Evolutionary conservation across 2,329 filamentous ascomycete species (phyloP), one percentile per base, ranked within the genome.

Genomic region (Basipetospora chlamydospora): DNA sequence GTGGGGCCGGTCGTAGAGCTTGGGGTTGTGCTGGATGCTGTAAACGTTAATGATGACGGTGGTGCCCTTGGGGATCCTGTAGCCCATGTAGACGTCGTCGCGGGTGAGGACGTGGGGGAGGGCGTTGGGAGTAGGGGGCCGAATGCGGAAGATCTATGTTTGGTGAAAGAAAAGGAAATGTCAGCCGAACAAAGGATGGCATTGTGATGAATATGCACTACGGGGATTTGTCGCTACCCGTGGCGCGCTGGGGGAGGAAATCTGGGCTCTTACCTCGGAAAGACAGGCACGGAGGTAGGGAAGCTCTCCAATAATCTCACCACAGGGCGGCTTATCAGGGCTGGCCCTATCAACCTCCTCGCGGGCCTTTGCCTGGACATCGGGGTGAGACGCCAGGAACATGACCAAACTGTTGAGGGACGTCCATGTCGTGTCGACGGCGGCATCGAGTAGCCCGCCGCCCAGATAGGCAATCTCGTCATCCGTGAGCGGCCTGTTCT

Each of bases 71-170:
- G 67, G 65, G 17, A 71, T 66, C 11, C 56, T 49, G 43, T 62
- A 67, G 12, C 63, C 64, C 29, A 58, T 55, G 44, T 66, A 70
- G 10, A 51, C 47, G 39, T 70, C 65, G 30, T 70, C 64, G 20
- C 60, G 54, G 1, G 59, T 63, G 0, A 58, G 55, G 1, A 63
- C 62, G 39, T 70, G 66, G 0, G 64, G 66, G 1, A 51, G 45
- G 0, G 60, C 63, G 1, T 63, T 46, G 0, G 64, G 61, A 2
- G 58, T 57, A 0, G 60, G 54, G 1, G 61, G 60, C 22, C 59
- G 55, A 57, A 51, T 60, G 40, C 51, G 52, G 35, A 51, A 46
- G 16, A 49, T 42, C 43, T 52, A 29, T 23, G 11, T 23, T 23
- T 23, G 6, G 22, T 23, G 11, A 23, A 6, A 11, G 22, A 23